phyloP scores from a whole-genome alignment of 129 eudicot genomes.

The Oenanthe sinensis region DNA sequence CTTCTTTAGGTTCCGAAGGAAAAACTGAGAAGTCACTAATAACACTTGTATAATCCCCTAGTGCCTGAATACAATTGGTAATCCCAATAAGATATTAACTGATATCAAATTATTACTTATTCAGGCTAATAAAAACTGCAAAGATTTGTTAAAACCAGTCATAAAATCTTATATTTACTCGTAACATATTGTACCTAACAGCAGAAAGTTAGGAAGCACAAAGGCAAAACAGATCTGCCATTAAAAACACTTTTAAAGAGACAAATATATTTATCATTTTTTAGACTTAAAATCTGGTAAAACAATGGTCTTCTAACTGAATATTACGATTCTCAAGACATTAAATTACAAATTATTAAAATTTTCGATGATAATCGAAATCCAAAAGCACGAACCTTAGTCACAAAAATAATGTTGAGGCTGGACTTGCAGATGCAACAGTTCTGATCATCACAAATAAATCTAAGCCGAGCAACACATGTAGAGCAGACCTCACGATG shows the following conservation, averaged over 20 bases:
- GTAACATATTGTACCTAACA: background rate
- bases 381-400: conserved; percentile 15
- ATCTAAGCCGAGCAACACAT: conserved; percentile 28
- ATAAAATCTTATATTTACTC: background rate
- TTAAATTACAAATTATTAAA: background rate
- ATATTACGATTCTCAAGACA: background rate
- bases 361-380: background rate
- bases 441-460: conserved; percentile 24
- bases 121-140: background rate
- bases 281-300: background rate
- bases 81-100: background rate
- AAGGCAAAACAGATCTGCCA: background rate
- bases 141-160: background rate
- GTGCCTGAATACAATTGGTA: conserved; percentile 16
- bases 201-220: background rate
- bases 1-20: conserved; percentile 30
- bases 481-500: conserved; percentile 37
- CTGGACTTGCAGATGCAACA: conserved; percentile 32
- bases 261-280: background rate
- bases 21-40: conserved; percentile 26
- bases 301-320: background rate
- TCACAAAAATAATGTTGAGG: conserved; percentile 20
- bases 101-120: background rate
- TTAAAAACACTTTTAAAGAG: background rate
- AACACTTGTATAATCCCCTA: conserved; percentile 28